Conservation (phyloP, 2,329 filamentous ascomycete species). For the Dryadomyces quercivorus region DNA sequence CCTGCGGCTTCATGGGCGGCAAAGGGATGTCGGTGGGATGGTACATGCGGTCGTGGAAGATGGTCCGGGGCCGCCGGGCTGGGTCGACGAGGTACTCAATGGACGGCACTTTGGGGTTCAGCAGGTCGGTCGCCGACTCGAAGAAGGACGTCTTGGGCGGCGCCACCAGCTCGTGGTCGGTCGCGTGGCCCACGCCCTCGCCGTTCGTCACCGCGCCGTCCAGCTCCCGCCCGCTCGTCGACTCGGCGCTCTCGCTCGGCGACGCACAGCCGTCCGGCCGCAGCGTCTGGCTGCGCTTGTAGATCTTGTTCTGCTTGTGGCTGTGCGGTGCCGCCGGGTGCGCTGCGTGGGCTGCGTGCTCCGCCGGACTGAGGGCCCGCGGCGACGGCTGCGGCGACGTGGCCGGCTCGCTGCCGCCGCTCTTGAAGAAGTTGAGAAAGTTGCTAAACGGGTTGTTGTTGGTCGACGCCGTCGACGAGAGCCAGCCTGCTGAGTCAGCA, state of each 20-base stretch:
- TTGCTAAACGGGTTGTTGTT: conserved; percentile 47
- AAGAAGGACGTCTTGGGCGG: conserved; percentile 90
- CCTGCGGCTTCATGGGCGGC: conserved; percentile 49
- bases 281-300: conserved; percentile 67
- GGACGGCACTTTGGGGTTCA: conserved; percentile 79
- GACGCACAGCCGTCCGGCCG: conserved; percentile 25
- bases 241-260: conserved; percentile 4
- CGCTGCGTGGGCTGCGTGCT: not conserved
- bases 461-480: conserved; percentile 19
- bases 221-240: conserved; percentile 37
- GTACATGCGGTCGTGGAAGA: conserved; percentile 95
- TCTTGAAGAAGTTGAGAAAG: conserved; percentile 48
- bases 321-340: not conserved
- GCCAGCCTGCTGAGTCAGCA: conserved; percentile 14
- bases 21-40: conserved; percentile 86
- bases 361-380: not conserved
- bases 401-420: conserved; percentile 26
- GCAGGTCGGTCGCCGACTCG: conserved; percentile 82
- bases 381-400: conserved; percentile 32
- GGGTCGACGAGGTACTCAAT: conserved; percentile 77
- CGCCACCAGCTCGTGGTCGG: conserved; percentile 39
- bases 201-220: conserved; percentile 1
- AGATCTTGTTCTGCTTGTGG: conserved; percentile 54
- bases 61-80: conserved; percentile 67
- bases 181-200: conserved; percentile 13